phyloP scores from a whole-genome alignment of 225 moss, liverwort and hornwort genomes.

The Marchantia polymorpha region DNA sequence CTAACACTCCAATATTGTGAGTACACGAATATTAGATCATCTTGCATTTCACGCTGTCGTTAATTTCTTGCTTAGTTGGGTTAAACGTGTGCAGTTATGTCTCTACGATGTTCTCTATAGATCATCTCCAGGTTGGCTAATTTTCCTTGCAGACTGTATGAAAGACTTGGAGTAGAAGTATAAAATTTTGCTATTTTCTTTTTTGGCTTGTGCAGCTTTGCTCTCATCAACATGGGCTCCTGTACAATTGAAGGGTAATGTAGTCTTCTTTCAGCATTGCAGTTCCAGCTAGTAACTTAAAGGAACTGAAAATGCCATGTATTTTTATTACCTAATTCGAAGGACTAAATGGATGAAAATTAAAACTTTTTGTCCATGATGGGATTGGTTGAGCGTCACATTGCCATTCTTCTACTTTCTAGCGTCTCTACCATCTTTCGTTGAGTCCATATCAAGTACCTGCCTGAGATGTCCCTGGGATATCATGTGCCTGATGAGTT shows the following conservation, averaged over 20 bases:
- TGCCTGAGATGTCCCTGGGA: no score
- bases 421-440: no score
- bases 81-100: not conserved
- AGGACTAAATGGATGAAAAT: not conserved
- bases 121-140: no score
- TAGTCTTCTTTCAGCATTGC: slow-evolving; percentile 18
- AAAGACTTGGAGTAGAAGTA: not conserved
- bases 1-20: slow-evolving; percentile 25
- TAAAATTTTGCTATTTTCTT: not conserved
- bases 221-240: slow-evolving; percentile 16
- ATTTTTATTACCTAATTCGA: slow-evolving; percentile 24
- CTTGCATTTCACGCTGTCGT: not conserved
- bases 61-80: not conserved
- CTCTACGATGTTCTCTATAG: not conserved
- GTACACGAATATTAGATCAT: slow-evolving; percentile 10
- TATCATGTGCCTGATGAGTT: no score
- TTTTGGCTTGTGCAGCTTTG: slow-evolving; percentile 25
- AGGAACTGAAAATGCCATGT: slow-evolving; percentile 28
- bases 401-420: no score
- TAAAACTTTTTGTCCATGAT: not conserved
- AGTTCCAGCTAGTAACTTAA: slow-evolving; percentile 15
- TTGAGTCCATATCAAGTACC: no score
- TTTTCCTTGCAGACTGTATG: not conserved
- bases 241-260: slow-evolving; percentile 35
- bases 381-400: no score